phyloP scores from a whole-genome alignment of 495 filamentous ascomycete species.

The Jackrogersella multiformis region DNA sequence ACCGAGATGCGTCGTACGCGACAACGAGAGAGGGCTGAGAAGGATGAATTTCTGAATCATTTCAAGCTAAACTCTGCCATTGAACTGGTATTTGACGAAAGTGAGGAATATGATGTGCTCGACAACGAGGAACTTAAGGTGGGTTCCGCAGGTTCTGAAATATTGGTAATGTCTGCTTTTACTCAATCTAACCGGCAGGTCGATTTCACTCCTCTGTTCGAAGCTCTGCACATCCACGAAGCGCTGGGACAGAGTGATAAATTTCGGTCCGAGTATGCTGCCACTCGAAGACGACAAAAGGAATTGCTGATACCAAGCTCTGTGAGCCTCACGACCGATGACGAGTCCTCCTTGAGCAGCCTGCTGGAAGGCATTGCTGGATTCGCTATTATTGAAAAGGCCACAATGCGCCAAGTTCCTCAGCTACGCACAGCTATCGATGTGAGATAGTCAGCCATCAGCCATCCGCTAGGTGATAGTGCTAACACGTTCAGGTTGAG shows the following conservation, averaged over 20 bases:
- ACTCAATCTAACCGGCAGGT: constrained; percentile 26
- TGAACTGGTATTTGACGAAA: constrained; percentile 93
- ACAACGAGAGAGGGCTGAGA: constrained; percentile 81
- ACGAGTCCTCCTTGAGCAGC: constrained; percentile 77
- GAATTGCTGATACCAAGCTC: constrained; percentile 82
- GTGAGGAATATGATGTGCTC: constrained; percentile 91
- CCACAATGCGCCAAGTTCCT: constrained; percentile 86
- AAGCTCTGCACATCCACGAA: constrained; percentile 96
- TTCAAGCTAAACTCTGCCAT: constrained; percentile 97
- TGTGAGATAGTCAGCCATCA: constrained; percentile 58
- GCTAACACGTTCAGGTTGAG: constrained; percentile 72
- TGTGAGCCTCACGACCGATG: constrained; percentile 78
- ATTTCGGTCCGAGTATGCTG: constrained; percentile 89
- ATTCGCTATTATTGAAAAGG: constrained; percentile 95
- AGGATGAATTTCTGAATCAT: constrained; percentile 72
- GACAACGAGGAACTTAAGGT: constrained; percentile 94
- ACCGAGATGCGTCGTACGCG: constrained; percentile 86
- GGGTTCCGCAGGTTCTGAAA: neutral
- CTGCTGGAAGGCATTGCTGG: constrained; percentile 92
- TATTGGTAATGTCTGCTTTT: neutral
- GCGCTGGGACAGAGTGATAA: constrained; percentile 91
- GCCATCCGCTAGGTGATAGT: neutral
- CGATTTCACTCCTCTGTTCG: constrained; percentile 93
- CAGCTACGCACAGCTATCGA: constrained; percentile 84
- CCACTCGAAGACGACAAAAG: constrained; percentile 88